A percentile compares a stretch with the other conserved stretches of the same genome.
Evolutionary conservation across 2,329 filamentous ascomycete genomes (phyloP).

Genomic region (Sclerotinia minor): DNA sequence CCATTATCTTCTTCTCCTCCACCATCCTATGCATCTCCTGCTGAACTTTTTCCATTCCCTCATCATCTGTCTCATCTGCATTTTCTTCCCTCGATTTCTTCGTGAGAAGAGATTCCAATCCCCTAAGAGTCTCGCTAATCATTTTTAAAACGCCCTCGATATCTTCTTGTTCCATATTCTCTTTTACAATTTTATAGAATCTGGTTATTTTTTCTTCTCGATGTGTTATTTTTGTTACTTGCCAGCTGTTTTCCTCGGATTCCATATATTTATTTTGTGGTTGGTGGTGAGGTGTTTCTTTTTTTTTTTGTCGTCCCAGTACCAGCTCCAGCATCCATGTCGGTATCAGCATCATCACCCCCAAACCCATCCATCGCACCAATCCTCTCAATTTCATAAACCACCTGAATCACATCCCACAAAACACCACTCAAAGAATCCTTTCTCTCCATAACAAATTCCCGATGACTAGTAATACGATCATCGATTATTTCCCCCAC

Average conservation of each 20-base stretch:
- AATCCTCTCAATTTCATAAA: neutral
- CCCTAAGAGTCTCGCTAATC: neutral
- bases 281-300: neutral
- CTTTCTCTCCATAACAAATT: neutral
- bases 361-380: too few relatives aligned
- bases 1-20: neutral
- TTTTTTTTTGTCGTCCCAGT: too few relatives aligned
- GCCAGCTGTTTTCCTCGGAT: neutral
- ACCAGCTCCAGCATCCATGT: rapidly evolving
- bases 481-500: rapidly evolving
- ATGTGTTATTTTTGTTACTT: neutral
- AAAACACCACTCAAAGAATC: neutral
- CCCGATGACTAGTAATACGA: neutral
- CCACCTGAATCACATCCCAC: neutral
- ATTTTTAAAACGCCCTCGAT: neutral
- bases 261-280: too few relatives aligned
- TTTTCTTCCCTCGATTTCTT: neutral
- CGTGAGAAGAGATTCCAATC: neutral
- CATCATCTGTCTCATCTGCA: neutral
- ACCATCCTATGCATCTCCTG: neutral
- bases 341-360: neutral
- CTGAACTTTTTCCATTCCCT: neutral
- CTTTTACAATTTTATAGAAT: neutral
- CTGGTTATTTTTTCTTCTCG: too few relatives aligned
- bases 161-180: neutral